These are phyloP conservation scores for Auricularia heimuer DNA, from an alignment of 768 basidiomycete species.

Conservation along the genomic window DNA sequence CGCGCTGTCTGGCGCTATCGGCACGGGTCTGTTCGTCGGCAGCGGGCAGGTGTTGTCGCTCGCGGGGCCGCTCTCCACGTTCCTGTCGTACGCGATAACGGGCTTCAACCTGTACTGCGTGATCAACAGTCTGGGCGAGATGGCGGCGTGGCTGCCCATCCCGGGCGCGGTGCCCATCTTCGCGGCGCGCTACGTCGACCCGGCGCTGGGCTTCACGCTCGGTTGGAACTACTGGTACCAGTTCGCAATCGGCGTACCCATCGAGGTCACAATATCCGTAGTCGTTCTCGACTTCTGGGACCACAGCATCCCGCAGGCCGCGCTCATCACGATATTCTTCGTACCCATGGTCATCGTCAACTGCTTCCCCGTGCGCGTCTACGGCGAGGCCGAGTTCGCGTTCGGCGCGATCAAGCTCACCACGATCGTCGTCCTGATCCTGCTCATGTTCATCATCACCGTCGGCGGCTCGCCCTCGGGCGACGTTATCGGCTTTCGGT, in stretches of 20 bases:
- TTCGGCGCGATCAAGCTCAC: not conserved
- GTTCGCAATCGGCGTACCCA: conserved; percentile 19
- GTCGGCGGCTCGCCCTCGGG: not conserved
- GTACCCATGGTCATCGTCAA: conserved; percentile 10
- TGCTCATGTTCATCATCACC: conserved; percentile 29
- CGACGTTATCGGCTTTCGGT: not conserved
- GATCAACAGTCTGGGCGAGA: conserved; percentile 13
- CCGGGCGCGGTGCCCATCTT: conserved; percentile 28
- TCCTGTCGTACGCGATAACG: not conserved
- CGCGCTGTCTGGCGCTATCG: not conserved
- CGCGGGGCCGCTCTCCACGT: not conserved
- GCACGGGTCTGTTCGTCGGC: not conserved
- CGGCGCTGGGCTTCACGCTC: conserved; percentile 21
- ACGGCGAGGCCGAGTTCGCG: not conserved
- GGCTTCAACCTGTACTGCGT: not conserved
- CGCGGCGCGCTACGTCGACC: conserved; percentile 22
- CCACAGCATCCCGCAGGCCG: conserved; percentile 35
- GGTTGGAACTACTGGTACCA: conserved; percentile 20
- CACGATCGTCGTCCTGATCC: conserved; percentile 16
- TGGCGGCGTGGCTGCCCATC: conserved; percentile 15
- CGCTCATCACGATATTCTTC: conserved; percentile 37
- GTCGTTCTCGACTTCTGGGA: conserved; percentile 46
- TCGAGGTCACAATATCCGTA: conserved; percentile 47
- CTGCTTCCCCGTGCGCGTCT: conserved; percentile 28
- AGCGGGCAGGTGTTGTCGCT: not conserved